Evolutionary conservation across 208 protist genomes (phyloP).

Genomic region (Phytomonas francai): DNA sequence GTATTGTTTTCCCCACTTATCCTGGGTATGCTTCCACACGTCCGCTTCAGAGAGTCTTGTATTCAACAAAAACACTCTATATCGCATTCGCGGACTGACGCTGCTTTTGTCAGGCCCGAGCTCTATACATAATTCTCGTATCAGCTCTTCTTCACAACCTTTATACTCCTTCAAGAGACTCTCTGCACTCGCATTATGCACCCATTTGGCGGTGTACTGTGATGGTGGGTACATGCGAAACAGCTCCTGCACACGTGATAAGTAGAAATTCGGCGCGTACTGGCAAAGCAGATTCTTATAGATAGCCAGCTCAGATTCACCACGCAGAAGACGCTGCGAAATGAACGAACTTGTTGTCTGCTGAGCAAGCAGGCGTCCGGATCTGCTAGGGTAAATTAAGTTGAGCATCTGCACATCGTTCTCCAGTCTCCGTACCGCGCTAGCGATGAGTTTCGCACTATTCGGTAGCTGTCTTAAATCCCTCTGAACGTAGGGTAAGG

Average conservation of each 20-base stretch:
- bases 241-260: conserved; percentile 21
- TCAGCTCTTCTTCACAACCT: conserved; percentile 40
- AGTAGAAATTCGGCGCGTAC: conserved; percentile 25
- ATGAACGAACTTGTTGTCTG: conserved; percentile 7
- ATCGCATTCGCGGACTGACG: conserved; percentile 37
- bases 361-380: background rate
- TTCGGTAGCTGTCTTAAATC: conserved; percentile 20
- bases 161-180: conserved; percentile 24
- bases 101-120: conserved; percentile 49
- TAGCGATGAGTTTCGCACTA: conserved; percentile 10
- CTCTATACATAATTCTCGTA: conserved; percentile 42
- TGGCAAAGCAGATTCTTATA: conserved; percentile 13
- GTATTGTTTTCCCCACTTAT: conserved; percentile 14
- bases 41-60: conserved; percentile 31
- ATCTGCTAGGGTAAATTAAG: background rate
- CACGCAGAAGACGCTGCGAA: conserved; percentile 6
- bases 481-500: conserved; percentile 25
- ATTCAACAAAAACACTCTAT: conserved; percentile 37
- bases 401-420: conserved; percentile 9
- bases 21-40: conserved; percentile 21
- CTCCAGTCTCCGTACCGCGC: conserved; percentile 19
- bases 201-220: conserved; percentile 12
- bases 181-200: conserved; percentile 14
- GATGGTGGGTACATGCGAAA: conserved; percentile 23
- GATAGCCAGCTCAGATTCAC: conserved; percentile 7